Evolutionary conservation across 305 asterid species (phyloP), one percentile per base, ranked within the genome.

Genomic region (Fraxinus sp.): DNA sequence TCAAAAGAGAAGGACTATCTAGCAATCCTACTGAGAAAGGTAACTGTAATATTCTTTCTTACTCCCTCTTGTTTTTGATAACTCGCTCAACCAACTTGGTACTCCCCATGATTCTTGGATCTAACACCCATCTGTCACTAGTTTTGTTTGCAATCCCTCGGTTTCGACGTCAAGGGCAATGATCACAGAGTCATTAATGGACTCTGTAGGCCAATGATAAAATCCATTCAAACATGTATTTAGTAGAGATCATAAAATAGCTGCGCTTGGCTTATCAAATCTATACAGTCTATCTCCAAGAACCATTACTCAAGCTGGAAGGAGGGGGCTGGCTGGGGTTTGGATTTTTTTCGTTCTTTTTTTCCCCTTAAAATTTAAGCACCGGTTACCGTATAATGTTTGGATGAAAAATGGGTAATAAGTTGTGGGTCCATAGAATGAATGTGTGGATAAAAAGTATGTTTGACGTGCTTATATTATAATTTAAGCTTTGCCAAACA

Each of bases 1-100:
- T 97, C 74, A 85, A 91, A 68, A 92, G 86, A 84, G 99, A 97
- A 92, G 97, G 99, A 76, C 89, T 97, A 76, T 93, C 99, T 16
- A 84, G 81, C 66, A 88, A 91, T 85, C 98, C 99, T 52, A 70
- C 87, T 28, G 98, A 94, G 85, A 94, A 93, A 94, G 98, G 99
- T 94, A 88, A 86, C 64, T 71, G 32, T 84, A 46, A 71, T 71
- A 78, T 83, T 77, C 32, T 44, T 64, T 18, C 76, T 28, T 52
- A 33, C 74, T 30, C 1, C 74, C 74, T 11, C 74, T 68, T 26
- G 33, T 14, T 68, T n/a, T 26, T 28, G 39, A 68, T 68, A 11
- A 68, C 39, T 68, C 10, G 8, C 20, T 11, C 33, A 11, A 3
- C 14, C n/a, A 68, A 68, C 74, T 68, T 11, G 39, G 74, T 13